phyloP scores from a whole-genome alignment of 768 basidiomycete species.

The Termitomyces sp. region DNA sequence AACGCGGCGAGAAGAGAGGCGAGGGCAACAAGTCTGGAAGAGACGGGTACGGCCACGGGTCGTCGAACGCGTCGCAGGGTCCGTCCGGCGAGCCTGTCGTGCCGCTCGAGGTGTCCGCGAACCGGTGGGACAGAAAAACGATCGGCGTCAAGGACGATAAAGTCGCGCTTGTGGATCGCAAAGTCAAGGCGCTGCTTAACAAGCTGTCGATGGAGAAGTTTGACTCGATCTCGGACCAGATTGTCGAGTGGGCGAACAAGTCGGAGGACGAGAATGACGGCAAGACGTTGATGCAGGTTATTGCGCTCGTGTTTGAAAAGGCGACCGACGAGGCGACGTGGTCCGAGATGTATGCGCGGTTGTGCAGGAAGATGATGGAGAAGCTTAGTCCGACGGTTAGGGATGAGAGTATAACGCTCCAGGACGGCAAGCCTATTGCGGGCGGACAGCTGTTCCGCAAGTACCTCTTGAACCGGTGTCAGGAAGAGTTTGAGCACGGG shows the following conservation, averaged over 20 bases:
- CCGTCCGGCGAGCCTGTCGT: slow-evolving; percentile 58
- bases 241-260: slow-evolving; percentile 93
- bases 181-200: slow-evolving; percentile 89
- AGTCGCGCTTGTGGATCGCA: slow-evolving; percentile 87
- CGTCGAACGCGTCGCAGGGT: slow-evolving; percentile 19
- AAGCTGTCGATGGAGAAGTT: slow-evolving; percentile 97
- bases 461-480: slow-evolving; percentile 94
- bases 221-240: slow-evolving; percentile 92
- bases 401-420: slow-evolving; percentile 79
- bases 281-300: slow-evolving; percentile 92
- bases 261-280: slow-evolving; percentile 73
- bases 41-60: slow-evolving; percentile 29
- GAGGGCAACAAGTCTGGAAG: slow-evolving; percentile 42
- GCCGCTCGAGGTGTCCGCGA: slow-evolving; percentile 73
- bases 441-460: slow-evolving; percentile 96
- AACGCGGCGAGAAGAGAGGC: slow-evolving; percentile 75
- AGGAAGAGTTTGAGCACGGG: slow-evolving; percentile 95
- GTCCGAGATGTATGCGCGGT: slow-evolving; percentile 96
- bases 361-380: slow-evolving; percentile 96
- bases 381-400: slow-evolving; percentile 82
- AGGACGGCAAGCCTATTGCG: slow-evolving; percentile 83
- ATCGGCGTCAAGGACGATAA: slow-evolving; percentile 45
- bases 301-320: slow-evolving; percentile 94
- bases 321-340: slow-evolving; percentile 89
- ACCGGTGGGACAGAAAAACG: slow-evolving; percentile 74